Percentiles rank a stretch among this genome's conserved stretches.
Conservation (phyloP, 1,284 basidiomycete species). For the Cutaneotrichosporon sp. region DNA sequence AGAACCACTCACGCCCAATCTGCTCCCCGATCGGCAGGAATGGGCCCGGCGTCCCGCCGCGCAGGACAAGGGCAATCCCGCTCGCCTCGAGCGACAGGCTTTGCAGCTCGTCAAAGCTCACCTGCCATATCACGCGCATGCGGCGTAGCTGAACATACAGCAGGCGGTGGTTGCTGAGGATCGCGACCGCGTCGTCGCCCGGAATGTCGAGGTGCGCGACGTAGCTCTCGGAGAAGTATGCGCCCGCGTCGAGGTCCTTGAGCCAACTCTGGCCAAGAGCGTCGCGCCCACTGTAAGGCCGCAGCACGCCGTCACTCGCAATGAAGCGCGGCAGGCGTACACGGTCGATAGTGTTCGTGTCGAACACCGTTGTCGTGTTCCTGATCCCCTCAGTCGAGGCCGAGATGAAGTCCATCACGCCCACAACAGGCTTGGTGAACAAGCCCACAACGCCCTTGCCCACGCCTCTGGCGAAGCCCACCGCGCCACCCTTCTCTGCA, state of each 20-base stretch:
- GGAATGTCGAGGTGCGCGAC: slow-evolving; percentile 86
- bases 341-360: slow-evolving; percentile 85
- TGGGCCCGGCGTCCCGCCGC: slow-evolving; percentile 58
- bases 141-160: slow-evolving; percentile 83
- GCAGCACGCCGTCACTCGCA: slow-evolving; percentile 78
- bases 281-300: slow-evolving; percentile 84
- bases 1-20: slow-evolving; percentile 59
- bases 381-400: slow-evolving; percentile 97
- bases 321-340: slow-evolving; percentile 85
- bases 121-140: slow-evolving; percentile 86
- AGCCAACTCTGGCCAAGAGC: slow-evolving; percentile 97
- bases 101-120: slow-evolving; percentile 81
- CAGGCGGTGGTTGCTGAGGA: slow-evolving; percentile 75
- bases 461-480: slow-evolving; percentile 96
- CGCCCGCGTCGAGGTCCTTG: slow-evolving; percentile 69
- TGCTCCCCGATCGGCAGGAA: slow-evolving; percentile 59
- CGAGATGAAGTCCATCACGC: slow-evolving; percentile 92
- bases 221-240: slow-evolving; percentile 79
- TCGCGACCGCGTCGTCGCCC: slow-evolving; percentile 77
- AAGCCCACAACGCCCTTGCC: slow-evolving; percentile 95
- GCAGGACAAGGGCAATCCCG: slow-evolving; percentile 76
- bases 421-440: slow-evolving; percentile 93
- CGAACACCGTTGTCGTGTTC: slow-evolving; percentile 98
- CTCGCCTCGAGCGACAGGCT: slow-evolving; percentile 85
- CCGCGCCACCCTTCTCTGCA: slow-evolving; percentile 87